Base-by-base conservation (phyloP, 1,284 basidiomycete genomes). In the Exsudoporus floridanus region DNA sequence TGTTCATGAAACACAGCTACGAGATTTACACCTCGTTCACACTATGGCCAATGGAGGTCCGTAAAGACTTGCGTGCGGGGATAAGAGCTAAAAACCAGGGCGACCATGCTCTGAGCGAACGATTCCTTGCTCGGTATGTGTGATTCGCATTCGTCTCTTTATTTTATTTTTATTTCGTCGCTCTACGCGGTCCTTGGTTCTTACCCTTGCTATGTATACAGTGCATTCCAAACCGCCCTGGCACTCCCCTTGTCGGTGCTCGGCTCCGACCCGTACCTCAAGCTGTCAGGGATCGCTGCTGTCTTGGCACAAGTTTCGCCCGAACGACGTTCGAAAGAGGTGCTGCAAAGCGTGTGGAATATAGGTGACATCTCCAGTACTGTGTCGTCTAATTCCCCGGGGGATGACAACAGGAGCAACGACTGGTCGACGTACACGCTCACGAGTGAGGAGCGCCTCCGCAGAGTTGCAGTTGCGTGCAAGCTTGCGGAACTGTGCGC, bases 241-340 rank as follows among this genome's bases (percentile, higher is more conserved):
- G 60, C 62, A 0, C 73, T 87, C 7, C 77, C 83, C 0, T 61
- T 79, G 27, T 74, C 77, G 2, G 60, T 62, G 5, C 78, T 88
- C 58, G 72, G 74, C 2, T 55, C 74, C 0, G 72, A 82, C 10
- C 81, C 86, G 1, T 78, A 84, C 53, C 75, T 90, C 54, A 90
- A 88, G 67, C 71, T 83, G 3, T 83, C 86, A 0, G 88, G 88
- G 2, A 81, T 91, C n/a, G 83, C 81, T 1, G 77, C 86, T 19
- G 72, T 77, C 6, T 74, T 90, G 39, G 84, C 81, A 3, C 81
- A 82, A 41, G 78, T 86, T 1, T 72, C 85, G 14, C 84, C 89
- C 59, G 69, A 72, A 7, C 66, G 76, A 28, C 70, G 71, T 7
- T 86, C 89, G 0, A 86, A 82, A 59, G 72, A 76, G 4, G 68